A percentile compares a stretch with the other conserved stretches of the same genome.
These are phyloP conservation scores for Mangifera indica DNA, from an alignment of 345 rosid genomes.

Conservation along the genomic window DNA sequence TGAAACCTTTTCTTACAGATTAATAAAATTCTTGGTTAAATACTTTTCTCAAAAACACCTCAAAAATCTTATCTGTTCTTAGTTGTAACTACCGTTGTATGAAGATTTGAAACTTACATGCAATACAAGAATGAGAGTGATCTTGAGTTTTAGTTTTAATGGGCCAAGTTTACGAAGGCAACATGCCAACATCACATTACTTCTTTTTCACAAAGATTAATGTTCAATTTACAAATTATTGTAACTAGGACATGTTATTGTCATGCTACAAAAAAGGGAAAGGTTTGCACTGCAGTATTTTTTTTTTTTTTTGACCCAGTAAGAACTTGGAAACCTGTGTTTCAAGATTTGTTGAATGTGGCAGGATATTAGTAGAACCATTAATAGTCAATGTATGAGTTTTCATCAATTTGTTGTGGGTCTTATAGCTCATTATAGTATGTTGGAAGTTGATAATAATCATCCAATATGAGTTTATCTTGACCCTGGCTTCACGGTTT, in stretches of 20 bases:
- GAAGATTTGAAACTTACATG: too few species aligned
- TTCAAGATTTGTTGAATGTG: background rate
- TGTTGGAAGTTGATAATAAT: background rate
- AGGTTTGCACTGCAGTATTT: too few species aligned
- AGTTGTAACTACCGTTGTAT: background rate
- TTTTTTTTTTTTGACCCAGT: background rate
- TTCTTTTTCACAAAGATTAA: too few species aligned
- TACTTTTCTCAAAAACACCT: background rate
- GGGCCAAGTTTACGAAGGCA: too few species aligned
- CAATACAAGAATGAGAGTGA: too few species aligned
- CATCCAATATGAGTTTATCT: slow-evolving; percentile 8
- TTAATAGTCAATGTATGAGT: background rate
- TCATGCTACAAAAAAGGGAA: too few species aligned
- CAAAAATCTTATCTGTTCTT: background rate
- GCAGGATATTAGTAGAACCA: background rate
- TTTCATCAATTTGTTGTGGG: background rate
- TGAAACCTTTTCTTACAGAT: background rate
- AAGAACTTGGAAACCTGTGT: background rate
- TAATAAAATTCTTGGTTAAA: background rate
- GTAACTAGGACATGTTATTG: too few species aligned
- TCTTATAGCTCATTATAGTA: background rate
- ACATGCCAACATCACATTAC: too few species aligned
- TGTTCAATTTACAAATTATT: too few species aligned
- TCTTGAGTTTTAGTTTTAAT: too few species aligned
- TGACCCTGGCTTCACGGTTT: slow-evolving; percentile 16